Conservation (phyloP, 2,329 filamentous ascomycete species). For the Ilyonectria destructans region DNA sequence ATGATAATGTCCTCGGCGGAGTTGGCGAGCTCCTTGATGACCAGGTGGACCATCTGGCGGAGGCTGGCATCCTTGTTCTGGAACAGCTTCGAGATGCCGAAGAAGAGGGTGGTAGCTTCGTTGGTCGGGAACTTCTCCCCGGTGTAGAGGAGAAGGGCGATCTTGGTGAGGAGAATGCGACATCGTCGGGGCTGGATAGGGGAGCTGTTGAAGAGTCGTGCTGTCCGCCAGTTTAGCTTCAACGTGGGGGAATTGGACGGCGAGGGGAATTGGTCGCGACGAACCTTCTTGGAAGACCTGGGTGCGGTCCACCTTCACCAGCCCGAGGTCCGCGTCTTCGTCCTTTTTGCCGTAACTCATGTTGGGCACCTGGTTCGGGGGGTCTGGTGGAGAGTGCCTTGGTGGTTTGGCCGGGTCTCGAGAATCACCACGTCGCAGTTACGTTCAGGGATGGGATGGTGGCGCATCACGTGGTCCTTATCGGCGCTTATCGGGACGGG, state of each 20-base stretch:
- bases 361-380: slow-evolving; percentile 62
- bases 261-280: slow-evolving; percentile 53
- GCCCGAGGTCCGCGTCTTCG: slow-evolving; percentile 93
- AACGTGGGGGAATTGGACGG: slow-evolving; percentile 47
- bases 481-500: slow-evolving; percentile 47
- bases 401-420: slow-evolving; percentile 52
- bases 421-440: slow-evolving; percentile 60
- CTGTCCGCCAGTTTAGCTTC: slow-evolving; percentile 68
- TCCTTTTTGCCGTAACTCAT: slow-evolving; percentile 99
- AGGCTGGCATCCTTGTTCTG: slow-evolving; percentile 99
- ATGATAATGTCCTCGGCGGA: slow-evolving; percentile 99
- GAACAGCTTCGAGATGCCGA: slow-evolving; percentile 98
- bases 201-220: slow-evolving; percentile 97
- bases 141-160: slow-evolving; percentile 95
- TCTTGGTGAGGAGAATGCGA: slow-evolving; percentile 97
- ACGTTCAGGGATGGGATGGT: slow-evolving; percentile 54
- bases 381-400: slow-evolving; percentile 54
- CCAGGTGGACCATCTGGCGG: slow-evolving; percentile 98
- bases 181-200: slow-evolving; percentile 98
- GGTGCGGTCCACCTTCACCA: slow-evolving; percentile 98
- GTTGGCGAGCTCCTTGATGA: slow-evolving; percentile 96
- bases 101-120: slow-evolving; percentile 98
- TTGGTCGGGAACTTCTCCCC: slow-evolving; percentile 97
- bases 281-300: slow-evolving; percentile 99
- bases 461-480: slow-evolving; percentile 55